Evolutionary conservation across 1,284 basidiomycete genomes (phyloP), one percentile per base, ranked within the genome.

Genomic region (Phlebopus sp.): DNA sequence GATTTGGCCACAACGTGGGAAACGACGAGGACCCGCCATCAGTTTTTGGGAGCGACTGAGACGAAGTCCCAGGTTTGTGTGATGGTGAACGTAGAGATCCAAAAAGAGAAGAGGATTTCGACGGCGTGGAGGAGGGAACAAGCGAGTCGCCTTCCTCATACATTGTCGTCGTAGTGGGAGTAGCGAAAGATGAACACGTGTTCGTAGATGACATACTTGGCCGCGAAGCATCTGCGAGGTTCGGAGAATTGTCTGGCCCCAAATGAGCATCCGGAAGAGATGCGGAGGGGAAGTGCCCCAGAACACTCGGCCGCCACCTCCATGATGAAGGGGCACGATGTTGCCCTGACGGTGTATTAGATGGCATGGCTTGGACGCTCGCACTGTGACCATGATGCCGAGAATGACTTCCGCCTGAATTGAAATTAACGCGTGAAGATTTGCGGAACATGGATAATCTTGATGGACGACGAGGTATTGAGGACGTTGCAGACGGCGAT

Each of bases 191-290:
- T 34, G 75, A 78, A 55, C 70, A 77, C 27, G 83, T 84, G 42
- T 77, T 72, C 9, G 72, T 75, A 15, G 84, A 86, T 34, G 82
- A 86, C 49, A 84, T 74, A 59, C 84, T 86, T 9, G 81, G 82
- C 25, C 84, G 76, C 21, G 84, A 78, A 37, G 72, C 77, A 27
- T 77, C 66, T 47, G 69, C 70, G 18, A 61, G 27, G 27, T 8
- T 29, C 7, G 27, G 58, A 18, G 69, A 61, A 46, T 78, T 75
- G 10, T 72, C 48, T 58, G 66, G 49, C 59, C 59, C 49, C 68
- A 62, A 21, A 68, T 69, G 40, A 63, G 55, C 53, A 69, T 71
- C 51, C 68, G 71, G 15, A 59, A 64, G 69, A 23, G 74, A 67
- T 48, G 72, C 63, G 25, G 64, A 52, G 18, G 74, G 66, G 60